Percentiles rank a stretch among this genome's conserved stretches.
Conservation (phyloP, 352 stramenopile genomes). For the Phytopythium oedochilum region DNA sequence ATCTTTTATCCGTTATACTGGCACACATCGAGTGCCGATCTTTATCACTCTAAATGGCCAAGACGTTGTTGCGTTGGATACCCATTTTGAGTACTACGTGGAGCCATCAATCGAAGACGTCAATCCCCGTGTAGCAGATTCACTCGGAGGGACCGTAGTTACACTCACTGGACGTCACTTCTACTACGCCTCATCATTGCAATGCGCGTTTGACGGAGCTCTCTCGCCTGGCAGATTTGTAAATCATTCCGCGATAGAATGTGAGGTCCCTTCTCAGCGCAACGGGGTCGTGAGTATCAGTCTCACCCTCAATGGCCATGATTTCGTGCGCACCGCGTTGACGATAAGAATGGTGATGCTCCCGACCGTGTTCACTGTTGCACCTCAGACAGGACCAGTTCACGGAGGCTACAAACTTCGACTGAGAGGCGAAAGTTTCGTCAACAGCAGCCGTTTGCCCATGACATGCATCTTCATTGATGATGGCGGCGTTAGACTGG, state of each 20-base stretch:
- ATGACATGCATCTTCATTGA: constrained; percentile 27
- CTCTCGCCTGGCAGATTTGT: constrained; percentile 46
- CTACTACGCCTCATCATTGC: constrained; percentile 30
- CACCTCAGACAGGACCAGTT: constrained; percentile 24
- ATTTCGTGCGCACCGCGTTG: constrained; percentile 29
- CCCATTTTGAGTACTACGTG: constrained; percentile 61
- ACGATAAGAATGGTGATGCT: constrained; percentile 46
- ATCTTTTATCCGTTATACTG: background rate
- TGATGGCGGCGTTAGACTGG: background rate
- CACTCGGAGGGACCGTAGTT: constrained; percentile 52
- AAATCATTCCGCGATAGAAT: constrained; percentile 52
- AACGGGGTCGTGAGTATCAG: constrained; percentile 24
- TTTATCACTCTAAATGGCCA: constrained; percentile 76
- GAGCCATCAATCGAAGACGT: constrained; percentile 36
- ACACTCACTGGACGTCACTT: constrained; percentile 63
- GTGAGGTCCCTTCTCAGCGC: constrained; percentile 39
- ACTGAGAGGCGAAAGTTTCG: constrained; percentile 25
- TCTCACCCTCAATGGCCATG: constrained; percentile 63
- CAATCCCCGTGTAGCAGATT: constrained; percentile 31
- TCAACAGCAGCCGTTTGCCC: constrained; percentile 4
- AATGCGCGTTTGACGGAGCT: constrained; percentile 51
- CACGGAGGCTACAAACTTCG: constrained; percentile 26
- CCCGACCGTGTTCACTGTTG: constrained; percentile 41
- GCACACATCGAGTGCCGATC: constrained; percentile 24
- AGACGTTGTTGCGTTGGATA: constrained; percentile 39